Base-by-base conservation (phyloP, 805 yeast genomes). In the Kuraishia capsulata region DNA sequence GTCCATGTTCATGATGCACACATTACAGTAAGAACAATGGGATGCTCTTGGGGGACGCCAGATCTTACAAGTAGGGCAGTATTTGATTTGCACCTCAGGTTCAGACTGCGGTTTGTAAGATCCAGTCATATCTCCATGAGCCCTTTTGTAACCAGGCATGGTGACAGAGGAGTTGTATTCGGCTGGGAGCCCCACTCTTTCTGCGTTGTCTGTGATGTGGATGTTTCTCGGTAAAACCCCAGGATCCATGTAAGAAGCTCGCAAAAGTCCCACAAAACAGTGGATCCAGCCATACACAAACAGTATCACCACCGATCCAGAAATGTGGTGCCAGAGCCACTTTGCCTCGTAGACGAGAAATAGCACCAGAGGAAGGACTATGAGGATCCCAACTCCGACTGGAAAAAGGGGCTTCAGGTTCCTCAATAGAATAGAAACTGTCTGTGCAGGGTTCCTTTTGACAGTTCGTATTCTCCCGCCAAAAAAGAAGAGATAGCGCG, bases 1-100 rank as follows among this genome's bases (percentile, higher is more conserved):
- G 48, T 81, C 90, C 44, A 69, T 76, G 20, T 65, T 47, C 4
- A 67, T 53, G 16, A 80, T 59, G 47, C 90, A 81, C 5, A 65
- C 63, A 42, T 74, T 75, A 57, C 95, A 85, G 2, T 65, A 64
- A 2, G 78, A 66, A 50, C 95, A 85, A 55, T 85, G 95, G 39
- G 81, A 73, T 1, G 88, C 60, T 38, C 94, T 59, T 1, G 88
- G 85, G 8, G 87, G 81, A 45, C 90, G 58, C 90, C 94, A 84
- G 32, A 77, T 67, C 23, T 71, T 59, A 50, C 95, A 85, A 1
- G 80, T 67, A 1, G 70, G 37, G 42, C 80, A 74, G 49, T 71
- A 73, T 44, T 69, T 69, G 44, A 50, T 58, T 50, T 68, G 64
- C 56, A 39, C 64, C 21, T 35, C 17, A n/a, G n/a, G n/a, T n/a